Evolutionary conservation across 139 green algal species (phyloP), one percentile per base, ranked within the genome.

Genomic region (Chlamydomonas incerta): DNA sequence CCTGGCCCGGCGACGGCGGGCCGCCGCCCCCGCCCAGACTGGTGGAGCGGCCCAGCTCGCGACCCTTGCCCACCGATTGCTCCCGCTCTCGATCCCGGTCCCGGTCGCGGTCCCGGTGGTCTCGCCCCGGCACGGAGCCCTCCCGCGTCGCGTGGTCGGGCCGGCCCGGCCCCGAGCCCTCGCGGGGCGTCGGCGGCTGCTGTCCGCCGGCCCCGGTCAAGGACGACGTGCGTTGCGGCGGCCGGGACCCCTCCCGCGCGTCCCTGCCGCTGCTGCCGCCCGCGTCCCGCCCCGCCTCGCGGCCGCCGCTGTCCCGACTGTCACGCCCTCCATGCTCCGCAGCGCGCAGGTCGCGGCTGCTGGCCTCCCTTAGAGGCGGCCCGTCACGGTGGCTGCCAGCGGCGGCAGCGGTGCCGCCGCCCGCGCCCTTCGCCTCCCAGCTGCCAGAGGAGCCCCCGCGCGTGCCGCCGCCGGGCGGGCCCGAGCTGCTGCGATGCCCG

Each of bases 31-130:
- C 62, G n/a, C 77, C 77, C 31, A 67, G 63, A 15, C 77, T 83
- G n/a, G 63, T 74, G 46, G 63, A 74, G 6, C 77, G 77, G 26
- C 41, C 77, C 0, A 20, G 57, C 1, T 28, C 21, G 33, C 23
- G 35, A 5, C 20, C 55, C 33, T 63, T 63, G 20, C 55, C 55
- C 20, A 26, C 55, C 62, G 62, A 20, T 34, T 13, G 1, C 9
- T 70, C 63, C 63, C 35, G 26, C 26, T 82, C 75, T 14, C 60
- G 74, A 1, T 80, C 72, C 14, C 73, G 73, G 0, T 81, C 74
- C 1, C 74, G 74, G 5, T 66, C 60, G 31, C 60, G 60, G 20
- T 66, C 60, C 20, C 60, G 60, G 60, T n/a, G 8, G 8, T 82
- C 74, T 5, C 74, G 35, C 28, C 15, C 60, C n/a, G 75, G 35